Conservation (phyloP, 73 alveolate species). For the Paramecium tetraurelia region DNA sequence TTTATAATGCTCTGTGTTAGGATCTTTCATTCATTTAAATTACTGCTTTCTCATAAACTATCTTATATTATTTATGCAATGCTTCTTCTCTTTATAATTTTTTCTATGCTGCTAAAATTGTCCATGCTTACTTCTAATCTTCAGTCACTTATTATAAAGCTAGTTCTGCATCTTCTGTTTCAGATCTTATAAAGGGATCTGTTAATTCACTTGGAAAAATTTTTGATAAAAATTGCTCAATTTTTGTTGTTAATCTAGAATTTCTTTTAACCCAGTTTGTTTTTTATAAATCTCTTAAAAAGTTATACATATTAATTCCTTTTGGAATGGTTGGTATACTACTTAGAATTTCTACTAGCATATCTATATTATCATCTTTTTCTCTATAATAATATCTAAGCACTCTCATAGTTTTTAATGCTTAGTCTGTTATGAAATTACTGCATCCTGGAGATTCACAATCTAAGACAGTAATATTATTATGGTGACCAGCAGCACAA, state of each 20-base stretch:
- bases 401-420: slow-evolving; percentile 43
- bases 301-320: not conserved
- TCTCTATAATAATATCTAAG: slow-evolving; percentile 48
- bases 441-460: slow-evolving; percentile 52
- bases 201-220: not conserved
- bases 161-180: not conserved
- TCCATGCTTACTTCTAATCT: not conserved
- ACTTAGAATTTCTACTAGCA: not conserved
- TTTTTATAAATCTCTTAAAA: not conserved
- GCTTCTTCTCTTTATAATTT: not conserved
- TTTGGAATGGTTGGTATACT: not conserved
- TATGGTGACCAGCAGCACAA: slow-evolving; percentile 48
- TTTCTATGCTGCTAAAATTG: not conserved
- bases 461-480: not conserved
- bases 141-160: not conserved
- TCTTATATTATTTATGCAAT: not conserved
- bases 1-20: not conserved
- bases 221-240: not conserved
- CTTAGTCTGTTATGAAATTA: slow-evolving; percentile 51
- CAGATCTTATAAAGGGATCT: not conserved
- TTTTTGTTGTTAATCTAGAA: not conserved
- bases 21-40: not conserved
- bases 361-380: slow-evolving; percentile 41
- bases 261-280: slow-evolving; percentile 18
- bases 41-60: not conserved